Evolutionary conservation across 2,329 filamentous ascomycete genomes (phyloP), one percentile per base, ranked within the genome.

Genomic region (Fusarium musae): DNA sequence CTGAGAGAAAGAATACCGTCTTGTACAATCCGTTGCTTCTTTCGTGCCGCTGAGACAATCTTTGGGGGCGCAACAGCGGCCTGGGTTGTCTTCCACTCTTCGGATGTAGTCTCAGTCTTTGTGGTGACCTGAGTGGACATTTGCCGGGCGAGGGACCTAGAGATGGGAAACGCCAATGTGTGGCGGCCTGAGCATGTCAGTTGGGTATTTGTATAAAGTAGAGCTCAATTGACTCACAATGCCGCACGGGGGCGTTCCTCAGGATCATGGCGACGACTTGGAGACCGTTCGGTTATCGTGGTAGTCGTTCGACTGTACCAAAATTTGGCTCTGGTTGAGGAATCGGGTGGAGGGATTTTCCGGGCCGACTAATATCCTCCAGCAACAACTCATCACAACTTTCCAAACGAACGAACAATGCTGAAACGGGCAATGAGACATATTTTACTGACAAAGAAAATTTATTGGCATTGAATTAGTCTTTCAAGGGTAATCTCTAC

Each of bases 181-280:
- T 83, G 85, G 74, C 86, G 87, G 85, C 87, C 89, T 91, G 12
- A 19, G 13, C 50, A 40, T 52, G 47, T 76, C n/a, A 75, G 64
- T 10, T 54, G 26, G 32, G n/a, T 23, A 36, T 42, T 66, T 76
- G 57, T 3, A 26, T 10, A 30, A 7, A 36, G 5, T n/a, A 8
- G n/a, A 15, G 16, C 26, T 46, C 58, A 67, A 76, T 75, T 73
- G 63, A 76, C 85, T 77, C 82, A 90, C 89, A 85, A 80, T 89
- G 84, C 86, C 87, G 87, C 80, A 85, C 81, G 59, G 83, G 83
- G 73, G 84, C 81, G 79, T 85, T 89, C 83, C 88, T 86, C 74
- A 88, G 77, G 78, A 90, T 89, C 89, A 90, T 91, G 74, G 78
- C 81, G 81, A 79, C 71, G 77, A 72, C 66, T 74, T 74, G 70